Percentiles rank a stretch among this genome's conserved stretches.
phyloP scores from a whole-genome alignment of 768 basidiomycete genomes.

The Coprinellus micaceus region DNA sequence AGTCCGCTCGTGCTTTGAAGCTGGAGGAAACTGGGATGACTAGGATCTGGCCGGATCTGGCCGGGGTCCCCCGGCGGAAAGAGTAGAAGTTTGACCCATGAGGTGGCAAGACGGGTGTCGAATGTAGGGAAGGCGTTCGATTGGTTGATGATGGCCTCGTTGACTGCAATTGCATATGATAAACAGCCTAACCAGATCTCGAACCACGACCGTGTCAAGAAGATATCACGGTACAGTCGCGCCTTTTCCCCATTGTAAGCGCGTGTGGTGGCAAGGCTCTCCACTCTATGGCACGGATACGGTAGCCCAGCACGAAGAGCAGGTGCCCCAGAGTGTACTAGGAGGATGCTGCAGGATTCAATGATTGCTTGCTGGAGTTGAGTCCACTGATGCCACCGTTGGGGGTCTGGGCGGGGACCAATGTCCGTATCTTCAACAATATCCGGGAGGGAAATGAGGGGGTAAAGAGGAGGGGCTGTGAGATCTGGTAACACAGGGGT shows the following conservation, averaged over 20 bases:
- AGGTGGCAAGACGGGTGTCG: neutral
- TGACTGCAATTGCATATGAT: neutral
- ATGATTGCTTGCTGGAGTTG: neutral
- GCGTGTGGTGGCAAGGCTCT: neutral
- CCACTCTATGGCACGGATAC: neutral
- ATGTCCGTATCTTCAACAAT: neutral
- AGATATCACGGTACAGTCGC: neutral
- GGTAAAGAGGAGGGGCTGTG: neutral
- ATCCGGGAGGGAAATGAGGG: neutral
- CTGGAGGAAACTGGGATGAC: too few species aligned
- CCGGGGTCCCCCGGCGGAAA: too few species aligned
- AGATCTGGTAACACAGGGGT: neutral
- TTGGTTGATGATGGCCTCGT: neutral
- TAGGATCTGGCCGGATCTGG: too few species aligned
- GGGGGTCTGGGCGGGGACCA: neutral
- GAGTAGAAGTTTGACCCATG: neutral
- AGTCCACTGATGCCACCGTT: neutral
- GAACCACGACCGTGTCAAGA: neutral
- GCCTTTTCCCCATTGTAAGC: neutral
- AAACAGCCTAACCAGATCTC: neutral
- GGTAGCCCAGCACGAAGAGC: neutral
- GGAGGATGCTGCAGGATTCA: neutral
- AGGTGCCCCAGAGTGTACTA: neutral
- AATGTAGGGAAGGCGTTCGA: too few species aligned
- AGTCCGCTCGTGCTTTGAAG: too few species aligned